Evolutionary conservation across 306 rosid species (phyloP), one percentile per base, ranked within the genome.

Genomic region (Trichosanthes truncata): DNA sequence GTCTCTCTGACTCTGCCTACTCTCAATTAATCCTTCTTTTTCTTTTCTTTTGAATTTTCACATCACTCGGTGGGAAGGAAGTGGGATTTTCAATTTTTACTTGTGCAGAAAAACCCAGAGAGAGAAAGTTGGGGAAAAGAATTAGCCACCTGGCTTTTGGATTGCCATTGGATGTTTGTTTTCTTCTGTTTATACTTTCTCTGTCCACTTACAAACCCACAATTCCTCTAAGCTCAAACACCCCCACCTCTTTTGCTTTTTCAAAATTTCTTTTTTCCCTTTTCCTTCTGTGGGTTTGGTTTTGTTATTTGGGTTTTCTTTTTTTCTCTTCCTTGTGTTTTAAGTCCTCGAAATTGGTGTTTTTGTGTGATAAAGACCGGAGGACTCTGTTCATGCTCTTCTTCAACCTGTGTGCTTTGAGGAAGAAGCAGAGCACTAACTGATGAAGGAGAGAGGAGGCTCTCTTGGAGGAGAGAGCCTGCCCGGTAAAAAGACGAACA

Each of bases 381-480:
- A 79, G 76, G 67, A 31, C 78, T 49, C 57, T 75, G 65, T 73
- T 51, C 68, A 15, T 46, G 56, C 62, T 74, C 53, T 68, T 78
- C 60, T 56, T 74, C 68, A 45, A 52, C 61, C 78, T 63, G 51
- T 84, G 56, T 36, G 45, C 57, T 68, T 79, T 66, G 67, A 80
- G 82, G 67, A 40, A 55, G 65, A 75, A 55, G 78, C 20, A 20
- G 76, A 66, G 17, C 33, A 78, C 23, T 77, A 75, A 83, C 91
- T 85, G 84, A 93, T 93, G 98, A 93, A 91, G 86, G 94, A 87
- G 84, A 88, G 92, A 82, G 97, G 92, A 87, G 97, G 98, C 98
- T 93, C 98, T 90, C 95, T 91, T 88, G 88, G 87, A 80, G 84
- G 83, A 91, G 98, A 91, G 98, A 89, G 97, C 93, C 97, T 88